phyloP scores from a whole-genome alignment of 345 rosid species.

The Triadica sebifera region DNA sequence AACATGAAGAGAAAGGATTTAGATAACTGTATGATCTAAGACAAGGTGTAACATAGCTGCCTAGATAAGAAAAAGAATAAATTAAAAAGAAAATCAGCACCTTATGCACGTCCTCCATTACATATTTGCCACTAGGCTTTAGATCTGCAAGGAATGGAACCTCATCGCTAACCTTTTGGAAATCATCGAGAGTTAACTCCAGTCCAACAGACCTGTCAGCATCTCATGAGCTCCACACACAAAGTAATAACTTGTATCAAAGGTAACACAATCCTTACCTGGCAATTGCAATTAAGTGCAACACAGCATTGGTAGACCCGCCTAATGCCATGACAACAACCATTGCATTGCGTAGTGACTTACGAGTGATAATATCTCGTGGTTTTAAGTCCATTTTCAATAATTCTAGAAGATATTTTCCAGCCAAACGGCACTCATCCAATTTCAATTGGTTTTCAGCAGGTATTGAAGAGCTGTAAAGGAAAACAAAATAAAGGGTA shows the following conservation, averaged over 20 bases:
- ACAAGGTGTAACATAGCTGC: neutral
- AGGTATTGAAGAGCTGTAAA: constrained; percentile 84
- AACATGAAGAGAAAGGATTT: neutral
- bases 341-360: constrained; percentile 94
- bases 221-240: constrained; percentile 23
- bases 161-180: constrained; percentile 88
- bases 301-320: constrained; percentile 96
- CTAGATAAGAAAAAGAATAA: constrained; percentile 1
- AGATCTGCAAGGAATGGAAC: constrained; percentile 96
- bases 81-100: constrained; percentile 35
- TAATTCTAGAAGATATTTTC: constrained; percentile 76
- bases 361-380: constrained; percentile 76
- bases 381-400: constrained; percentile 92
- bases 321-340: constrained; percentile 96
- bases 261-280: constrained; percentile 45
- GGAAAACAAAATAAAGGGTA: constrained; percentile 12
- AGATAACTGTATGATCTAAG: neutral
- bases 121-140: constrained; percentile 97
- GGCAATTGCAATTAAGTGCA: constrained; percentile 96
- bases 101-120: constrained; percentile 97
- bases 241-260: constrained; percentile 9
- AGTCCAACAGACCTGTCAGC: constrained; percentile 89
- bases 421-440: constrained; percentile 93
- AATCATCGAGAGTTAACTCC: constrained; percentile 83
- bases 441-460: constrained; percentile 91